Base-by-base conservation (phyloP, 2,329 filamentous ascomycete species). In the Fonsecaea multimorphosa region DNA sequence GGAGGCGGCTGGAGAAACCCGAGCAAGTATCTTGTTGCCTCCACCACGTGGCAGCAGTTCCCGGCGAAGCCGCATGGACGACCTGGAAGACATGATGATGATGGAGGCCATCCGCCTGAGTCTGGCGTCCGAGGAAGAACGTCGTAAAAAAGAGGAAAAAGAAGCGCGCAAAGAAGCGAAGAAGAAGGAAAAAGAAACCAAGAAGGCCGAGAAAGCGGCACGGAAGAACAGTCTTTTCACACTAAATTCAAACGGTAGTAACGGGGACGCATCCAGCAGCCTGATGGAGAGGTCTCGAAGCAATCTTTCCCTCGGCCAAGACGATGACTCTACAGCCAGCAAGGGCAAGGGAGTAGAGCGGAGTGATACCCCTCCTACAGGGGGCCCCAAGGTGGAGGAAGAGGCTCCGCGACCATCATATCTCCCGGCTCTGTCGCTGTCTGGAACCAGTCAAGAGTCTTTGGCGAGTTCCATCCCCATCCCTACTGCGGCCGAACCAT, bases 1-100 rank as follows among this genome's bases (percentile, higher is more conserved):
- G 51, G 65, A 68, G n/a, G 76, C 77, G 62, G 73, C 74, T 1
- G 76, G 77, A 68, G 76, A 79, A 54, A 73, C 71, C 7, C 58
- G 74, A 8, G 72, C 72, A 1, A 76, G 74, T 70, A n/a, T 62
- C 2, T 68, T 66, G 40, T 63, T 78, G 27, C 75, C 78, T 38
- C 77, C 80, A 4, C 75, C 80, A 16, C 78, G 80, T n/a, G 76
- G 84, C 7, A 76, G 78, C 19, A 85, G 83, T 71, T 85, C 85
- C 38, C 80, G 88, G 66, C 81, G 87, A 67, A 85, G 78, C 63
- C 85, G 92, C 32, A 87, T 96, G 75, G 92, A 96, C 24, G 93
- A 98, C 72, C 84, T 98, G 0, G 95, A 99, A 76, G 94, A 97
- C 56, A 91, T 99, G 82, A 99, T 99, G 95, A 93, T 98, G 83